phyloP scores from a whole-genome alignment of 306 rosid species.

The Dicorynia guianensis region DNA sequence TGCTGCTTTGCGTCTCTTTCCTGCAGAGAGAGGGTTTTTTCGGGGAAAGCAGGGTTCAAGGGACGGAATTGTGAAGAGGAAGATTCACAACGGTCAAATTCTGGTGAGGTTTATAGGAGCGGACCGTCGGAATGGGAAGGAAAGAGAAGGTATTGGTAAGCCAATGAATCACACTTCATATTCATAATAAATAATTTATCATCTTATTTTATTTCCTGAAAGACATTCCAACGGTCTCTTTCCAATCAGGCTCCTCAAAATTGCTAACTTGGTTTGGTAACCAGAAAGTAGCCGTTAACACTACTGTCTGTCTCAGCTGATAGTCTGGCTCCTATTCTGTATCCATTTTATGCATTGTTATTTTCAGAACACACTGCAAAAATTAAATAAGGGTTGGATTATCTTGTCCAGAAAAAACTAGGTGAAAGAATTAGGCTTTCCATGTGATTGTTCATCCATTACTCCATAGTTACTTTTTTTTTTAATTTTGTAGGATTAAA shows the following conservation, averaged over 20 bases:
- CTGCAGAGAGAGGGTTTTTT: conserved; percentile 33
- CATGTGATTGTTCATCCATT: no score
- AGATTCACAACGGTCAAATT: conserved; percentile 34
- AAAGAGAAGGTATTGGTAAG: neutral
- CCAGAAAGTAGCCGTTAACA: no score
- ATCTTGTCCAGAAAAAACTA: no score
- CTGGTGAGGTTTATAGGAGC: neutral
- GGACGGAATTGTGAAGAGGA: neutral
- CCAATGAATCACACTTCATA: neutral
- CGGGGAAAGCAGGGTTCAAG: neutral
- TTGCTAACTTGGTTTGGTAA: neutral
- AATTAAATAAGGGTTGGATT: no score
- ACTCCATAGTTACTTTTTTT: no score
- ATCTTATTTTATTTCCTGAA: conserved; percentile 1
- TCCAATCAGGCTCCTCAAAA: neutral
- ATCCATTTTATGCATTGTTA: no score
- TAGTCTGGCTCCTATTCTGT: no score
- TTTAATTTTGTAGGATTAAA: no score
- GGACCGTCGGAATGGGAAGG: conserved; percentile 7
- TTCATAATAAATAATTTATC: neutral
- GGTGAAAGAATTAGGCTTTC: no score
- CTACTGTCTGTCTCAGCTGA: no score
- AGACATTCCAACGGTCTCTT: conserved; percentile 35
- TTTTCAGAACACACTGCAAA: no score
- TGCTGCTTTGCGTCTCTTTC: conserved; percentile 32